Base-by-base conservation (phyloP, 2,329 filamentous ascomycete species). In the Metarhizium sp. region DNA sequence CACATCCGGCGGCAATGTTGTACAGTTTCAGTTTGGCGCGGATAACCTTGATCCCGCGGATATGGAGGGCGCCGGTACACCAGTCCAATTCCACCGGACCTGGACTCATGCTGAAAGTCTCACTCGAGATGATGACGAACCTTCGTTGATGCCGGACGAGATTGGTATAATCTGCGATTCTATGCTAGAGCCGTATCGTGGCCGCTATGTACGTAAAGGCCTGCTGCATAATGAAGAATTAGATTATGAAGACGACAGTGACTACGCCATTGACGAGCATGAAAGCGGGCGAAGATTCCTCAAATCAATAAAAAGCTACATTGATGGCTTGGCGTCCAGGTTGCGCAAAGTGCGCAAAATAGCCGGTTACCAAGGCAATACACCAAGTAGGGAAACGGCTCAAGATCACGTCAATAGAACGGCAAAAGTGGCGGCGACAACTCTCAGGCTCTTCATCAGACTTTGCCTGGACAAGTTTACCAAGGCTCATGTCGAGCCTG, bases 11-110 rank as follows among this genome's bases (percentile, higher is more conserved):
- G 88, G 88, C 10, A 86, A 85, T 38, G 87, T 99, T 57, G 90
- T 97, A 2, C 92, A 99, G 68, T 97, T 97, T 74, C 90, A 95
- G 66, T 99, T 95, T 64, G 92, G 92, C 69, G 92, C 94, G 38
- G 94, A 99, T 66, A 91, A 92, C 59, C 77, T 97, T 42, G 92
- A 97, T 69, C 94, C 92, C 2, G 87, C 96, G 29, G 91, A 96
- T 67, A 97, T 97, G 92, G 92, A 99, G 70, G 92, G 90, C 48
- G 86, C 87, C 60, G 92, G 90, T 10, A 89, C 89, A 63, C 92
- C 94, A 6, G 92, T 99, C 52, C 82, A 96, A 66, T 96, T 97
- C 66, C 85, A 90, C 52, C 84, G 92, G 50, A 96, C 92, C 0
- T 97, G 90, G 77, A 90, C 84, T 18, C 92, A 97, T 66, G 76